Evolutionary conservation across 495 filamentous ascomycete genomes (phyloP).

Genomic region (Halenospora varia): DNA sequence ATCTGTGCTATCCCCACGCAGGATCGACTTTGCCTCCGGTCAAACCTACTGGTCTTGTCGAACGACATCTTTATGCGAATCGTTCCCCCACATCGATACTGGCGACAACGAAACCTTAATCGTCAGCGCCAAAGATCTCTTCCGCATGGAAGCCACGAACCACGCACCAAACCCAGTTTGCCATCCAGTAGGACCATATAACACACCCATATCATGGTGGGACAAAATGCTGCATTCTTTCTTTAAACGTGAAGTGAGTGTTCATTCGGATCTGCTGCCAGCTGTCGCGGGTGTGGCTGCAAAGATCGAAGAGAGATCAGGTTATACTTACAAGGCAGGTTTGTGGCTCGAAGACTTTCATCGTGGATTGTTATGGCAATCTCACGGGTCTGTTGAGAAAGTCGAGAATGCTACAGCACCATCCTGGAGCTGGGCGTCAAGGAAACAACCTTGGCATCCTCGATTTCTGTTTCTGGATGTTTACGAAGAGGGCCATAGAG

Average conservation of each 20-base stretch:
- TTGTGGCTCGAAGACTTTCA: slow-evolving; percentile 2
- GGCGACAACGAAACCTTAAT: neutral
- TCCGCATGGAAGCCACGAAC: neutral
- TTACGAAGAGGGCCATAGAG: neutral
- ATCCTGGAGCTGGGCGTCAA: slow-evolving; percentile 8
- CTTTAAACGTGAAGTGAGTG: neutral
- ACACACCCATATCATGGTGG: neutral
- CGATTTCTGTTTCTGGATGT: neutral
- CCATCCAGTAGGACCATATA: neutral
- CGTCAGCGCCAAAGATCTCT: neutral
- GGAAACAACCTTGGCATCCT: neutral
- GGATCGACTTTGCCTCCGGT: slow-evolving; percentile 1
- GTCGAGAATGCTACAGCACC: neutral
- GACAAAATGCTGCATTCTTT: neutral
- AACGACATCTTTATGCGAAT: neutral
- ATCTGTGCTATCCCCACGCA: slow-evolving; percentile 4
- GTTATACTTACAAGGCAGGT: neutral
- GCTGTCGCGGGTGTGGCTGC: slow-evolving; percentile 5
- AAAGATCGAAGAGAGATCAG: neutral
- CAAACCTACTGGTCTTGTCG: neutral
- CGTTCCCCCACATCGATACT: neutral
- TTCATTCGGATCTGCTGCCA: neutral
- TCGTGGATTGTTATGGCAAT: slow-evolving; percentile 3
- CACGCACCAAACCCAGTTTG: neutral
- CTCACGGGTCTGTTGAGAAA: neutral